Evolutionary conservation across 2,329 filamentous ascomycete genomes (phyloP).

Genomic region (Arthrobotrys conoides): DNA sequence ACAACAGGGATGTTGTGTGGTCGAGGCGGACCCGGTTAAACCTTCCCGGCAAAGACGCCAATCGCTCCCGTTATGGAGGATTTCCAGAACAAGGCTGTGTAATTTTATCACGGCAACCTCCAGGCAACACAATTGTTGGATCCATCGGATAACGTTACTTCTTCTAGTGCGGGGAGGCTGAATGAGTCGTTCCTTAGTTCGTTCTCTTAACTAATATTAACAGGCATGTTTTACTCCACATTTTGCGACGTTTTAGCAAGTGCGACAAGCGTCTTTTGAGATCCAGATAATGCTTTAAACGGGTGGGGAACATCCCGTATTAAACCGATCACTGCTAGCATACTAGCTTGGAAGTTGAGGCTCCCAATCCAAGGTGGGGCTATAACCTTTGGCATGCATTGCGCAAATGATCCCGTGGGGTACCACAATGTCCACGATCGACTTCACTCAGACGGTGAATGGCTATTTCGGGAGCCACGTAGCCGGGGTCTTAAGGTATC

Average conservation of each 20-base stretch:
- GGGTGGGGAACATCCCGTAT: slow-evolving; percentile 11
- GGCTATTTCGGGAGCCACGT: slow-evolving; percentile 8
- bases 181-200: slow-evolving; percentile 30
- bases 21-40: slow-evolving; percentile 48
- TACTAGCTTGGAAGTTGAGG: slow-evolving; percentile 9
- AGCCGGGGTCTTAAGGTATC: background rate
- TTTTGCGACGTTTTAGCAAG: slow-evolving; percentile 23
- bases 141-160: slow-evolving; percentile 38
- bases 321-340: too few relatives aligned
- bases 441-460: background rate
- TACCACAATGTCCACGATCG: background rate
- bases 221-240: background rate
- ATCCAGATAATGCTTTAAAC: background rate
- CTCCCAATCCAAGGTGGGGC: background rate
- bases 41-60: slow-evolving; percentile 18
- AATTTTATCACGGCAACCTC: slow-evolving; percentile 14
- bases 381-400: background rate
- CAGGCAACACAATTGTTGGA: slow-evolving; percentile 33
- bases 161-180: slow-evolving; percentile 18
- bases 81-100: slow-evolving; percentile 36
- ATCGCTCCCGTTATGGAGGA: slow-evolving; percentile 8
- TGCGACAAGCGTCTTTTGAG: slow-evolving; percentile 5
- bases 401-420: slow-evolving; percentile 27
- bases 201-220: too few relatives aligned
- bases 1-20: slow-evolving; percentile 2